Evolutionary conservation across 805 yeast species (phyloP), one percentile per base, ranked within the genome.

Genomic region (Ogataea chonburiensis): DNA sequence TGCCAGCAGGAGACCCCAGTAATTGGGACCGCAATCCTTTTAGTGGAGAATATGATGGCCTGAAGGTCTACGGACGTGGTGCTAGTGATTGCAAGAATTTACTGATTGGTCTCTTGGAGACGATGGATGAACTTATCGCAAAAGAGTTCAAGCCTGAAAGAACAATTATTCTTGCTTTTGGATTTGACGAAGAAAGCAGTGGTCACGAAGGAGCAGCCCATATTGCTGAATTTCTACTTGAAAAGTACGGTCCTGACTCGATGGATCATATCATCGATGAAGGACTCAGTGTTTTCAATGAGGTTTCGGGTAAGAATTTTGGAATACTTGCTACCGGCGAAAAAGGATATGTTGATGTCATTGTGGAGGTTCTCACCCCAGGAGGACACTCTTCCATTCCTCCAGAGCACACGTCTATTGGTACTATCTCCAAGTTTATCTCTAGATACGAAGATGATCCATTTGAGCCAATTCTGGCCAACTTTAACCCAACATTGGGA

Each of bases 111-210:
- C 71, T 81, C 31, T 55, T 85, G 53, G 89, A 84, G 55, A 69
- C 88, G 2, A 56, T 75, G n/a, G 86, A 81, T 50, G 56, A 63
- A 31, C 58, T 82, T 21, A 52, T 84, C 18, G 49, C 61, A 21
- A 49, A 54, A 18, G 68, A 67, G 13, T 82, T 68, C 60, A 38
- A 53, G 27, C 86, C 88, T n/a, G 57, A 68, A 34, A 74, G 95
- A 58, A 70, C 86, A 2, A 56, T 84, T 11, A 43, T 86, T 8
- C 54, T 81, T 2, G 77, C 85, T 0, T 76, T 80, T 52, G 95
- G 95, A 1, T 82, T 75, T 47, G 95, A 86, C 53, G 95, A 86
- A 63, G 95, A 86, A 55, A 70, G 74, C 24, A 67, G 75, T 23
- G 94, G 94, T 5, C 40, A 46, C 13, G 57, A 64, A 6, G 89